These are phyloP conservation scores for Ustilago tritici DNA, from an alignment of 1,284 basidiomycete species.

Conservation along the genomic window DNA sequence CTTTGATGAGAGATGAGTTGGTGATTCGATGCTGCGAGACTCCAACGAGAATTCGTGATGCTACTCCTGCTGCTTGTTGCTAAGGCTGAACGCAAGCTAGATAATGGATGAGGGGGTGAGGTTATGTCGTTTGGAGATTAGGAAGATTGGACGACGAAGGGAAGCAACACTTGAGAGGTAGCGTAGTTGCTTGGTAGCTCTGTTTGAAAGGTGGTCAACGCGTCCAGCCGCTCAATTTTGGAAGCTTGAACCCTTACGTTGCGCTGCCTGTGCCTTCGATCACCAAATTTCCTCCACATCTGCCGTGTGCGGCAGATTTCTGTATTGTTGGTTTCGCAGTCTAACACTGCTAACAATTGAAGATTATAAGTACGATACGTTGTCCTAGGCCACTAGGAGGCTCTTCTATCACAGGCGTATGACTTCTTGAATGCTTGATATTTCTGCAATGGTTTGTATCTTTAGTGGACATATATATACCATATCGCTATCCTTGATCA, in stretches of 20 bases:
- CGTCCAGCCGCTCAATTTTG: conserved; percentile 19
- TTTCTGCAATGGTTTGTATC: too few species aligned
- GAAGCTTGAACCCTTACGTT: conserved; percentile 4
- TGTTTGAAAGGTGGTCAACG: conserved; percentile 26
- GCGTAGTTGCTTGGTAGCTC: not conserved
- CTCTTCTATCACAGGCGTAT: too few species aligned
- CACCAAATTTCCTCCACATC: conserved; percentile 24
- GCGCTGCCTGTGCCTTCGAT: conserved; percentile 8
- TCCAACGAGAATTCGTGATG: not conserved
- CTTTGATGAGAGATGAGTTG: not conserved
- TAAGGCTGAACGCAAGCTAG: not conserved
- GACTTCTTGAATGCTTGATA: too few species aligned
- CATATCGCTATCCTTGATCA: too few species aligned
- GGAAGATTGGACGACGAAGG: conserved; percentile 5
- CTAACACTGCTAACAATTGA: not conserved
- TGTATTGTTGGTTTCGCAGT: not conserved
- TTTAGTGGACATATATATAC: too few species aligned
- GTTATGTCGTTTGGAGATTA: not conserved
- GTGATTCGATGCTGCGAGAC: not conserved
- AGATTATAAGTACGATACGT: too few species aligned
- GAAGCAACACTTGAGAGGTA: conserved; percentile 21
- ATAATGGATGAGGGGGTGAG: not conserved
- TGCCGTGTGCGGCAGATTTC: not conserved
- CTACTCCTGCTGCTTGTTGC: not conserved
- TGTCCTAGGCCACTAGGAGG: too few species aligned